Conservation (phyloP, 345 rosid genomes). For the Citrus maxima region DNA sequence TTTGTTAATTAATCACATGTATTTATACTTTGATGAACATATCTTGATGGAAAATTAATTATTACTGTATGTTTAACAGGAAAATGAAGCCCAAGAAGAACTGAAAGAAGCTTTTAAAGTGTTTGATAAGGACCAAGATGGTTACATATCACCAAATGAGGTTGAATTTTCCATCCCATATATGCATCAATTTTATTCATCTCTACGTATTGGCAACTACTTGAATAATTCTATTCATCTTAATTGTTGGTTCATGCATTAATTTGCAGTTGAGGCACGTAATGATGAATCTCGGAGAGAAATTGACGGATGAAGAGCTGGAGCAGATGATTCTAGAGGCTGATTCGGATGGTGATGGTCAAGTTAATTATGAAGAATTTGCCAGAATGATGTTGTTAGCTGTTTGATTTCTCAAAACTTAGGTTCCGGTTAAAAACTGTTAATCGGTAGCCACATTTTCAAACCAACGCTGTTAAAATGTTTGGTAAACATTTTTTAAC, state of each 20-base stretch:
- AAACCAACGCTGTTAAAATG: too few species aligned
- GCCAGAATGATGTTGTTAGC: conserved; percentile 64
- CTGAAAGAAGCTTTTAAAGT: conserved; percentile 62
- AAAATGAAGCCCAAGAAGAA: conserved; percentile 53
- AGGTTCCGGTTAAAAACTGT: too few species aligned
- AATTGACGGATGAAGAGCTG: conserved; percentile 46
- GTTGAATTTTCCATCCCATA: conserved; percentile 16
- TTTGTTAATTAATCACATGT: neutral
- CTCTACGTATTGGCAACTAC: neutral
- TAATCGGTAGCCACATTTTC: too few species aligned
- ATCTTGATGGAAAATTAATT: neutral
- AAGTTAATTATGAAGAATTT: conserved; percentile 65
- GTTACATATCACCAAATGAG: conserved; percentile 61
- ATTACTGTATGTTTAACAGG: conserved; percentile 27
- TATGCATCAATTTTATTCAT: neutral
- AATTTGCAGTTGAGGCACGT: conserved; percentile 48
- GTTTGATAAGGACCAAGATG: conserved; percentile 71
- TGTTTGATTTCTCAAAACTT: conserved; percentile 7
- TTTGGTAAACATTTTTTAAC: too few species aligned
- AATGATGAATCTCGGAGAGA: conserved; percentile 57
- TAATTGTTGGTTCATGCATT: neutral
- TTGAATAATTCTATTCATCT: neutral
- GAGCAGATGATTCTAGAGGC: conserved; percentile 54
- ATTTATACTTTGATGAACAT: neutral
- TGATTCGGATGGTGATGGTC: conserved; percentile 65